Evolutionary conservation across 2,329 filamentous ascomycete genomes (phyloP), one percentile per base, ranked within the genome.

Genomic region (Cercospora canescens): DNA sequence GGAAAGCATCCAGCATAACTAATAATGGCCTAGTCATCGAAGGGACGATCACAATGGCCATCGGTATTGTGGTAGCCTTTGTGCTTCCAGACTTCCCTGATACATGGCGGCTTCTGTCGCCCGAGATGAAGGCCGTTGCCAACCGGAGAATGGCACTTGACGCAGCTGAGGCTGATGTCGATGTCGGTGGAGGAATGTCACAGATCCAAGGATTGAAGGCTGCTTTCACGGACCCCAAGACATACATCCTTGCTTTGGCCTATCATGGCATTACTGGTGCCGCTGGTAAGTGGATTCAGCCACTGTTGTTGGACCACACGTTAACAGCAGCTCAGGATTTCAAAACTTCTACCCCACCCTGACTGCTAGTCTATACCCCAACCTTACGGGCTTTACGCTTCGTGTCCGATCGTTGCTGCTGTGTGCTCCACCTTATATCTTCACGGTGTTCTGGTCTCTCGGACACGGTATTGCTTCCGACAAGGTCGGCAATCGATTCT

Each of bases 311-410:
- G 34, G 18, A 48, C 14, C 14, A 32, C 21, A 32, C 32, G 18
- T 28, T 41, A n/a, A 37, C 39, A 60, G 34, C 16, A 16, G 18
- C 14, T 4, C 35, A 41, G 84, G 83, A 1, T 85, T 86, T 73
- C 84, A 86, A 63, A 85, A 86, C 75, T 88, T 86, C 78, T 86
- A 86, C 75, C 84, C 85, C 0, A 82, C 84, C 0, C 79, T 83
- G 69, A 86, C 79, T 37, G 74, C 67, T 70, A 83, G 82, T 0
- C 76, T 86, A 14, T 62, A 62, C 24, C 60, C 60, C 2, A 8
- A 62, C 30, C 48, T 62, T 6, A 62, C 60, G 8, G 77, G 78
- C 24, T 81, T 81, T 70, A 73, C 67, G 68, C 66, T 81, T 28
- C 50, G 60, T 39, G 83, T 69, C 48, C 77, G 85, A 32, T 84